phyloP scores from a whole-genome alignment of 2,329 filamentous ascomycete genomes.

The Sporothrix brasiliensis region DNA sequence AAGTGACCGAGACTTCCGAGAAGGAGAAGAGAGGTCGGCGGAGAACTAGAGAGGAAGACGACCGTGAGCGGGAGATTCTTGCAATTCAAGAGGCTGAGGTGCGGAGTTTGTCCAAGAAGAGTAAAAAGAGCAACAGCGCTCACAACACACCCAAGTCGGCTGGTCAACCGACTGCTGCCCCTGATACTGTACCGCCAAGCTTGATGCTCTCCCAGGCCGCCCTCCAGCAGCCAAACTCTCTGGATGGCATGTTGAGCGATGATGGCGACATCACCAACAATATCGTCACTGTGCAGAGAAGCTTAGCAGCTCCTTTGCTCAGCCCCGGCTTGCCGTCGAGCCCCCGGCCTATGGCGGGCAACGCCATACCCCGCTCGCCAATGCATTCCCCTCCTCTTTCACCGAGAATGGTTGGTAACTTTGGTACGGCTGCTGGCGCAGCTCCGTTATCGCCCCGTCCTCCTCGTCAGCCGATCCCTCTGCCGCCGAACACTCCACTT shows the following conservation, averaged over 20 bases:
- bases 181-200: slow-evolving; percentile 46
- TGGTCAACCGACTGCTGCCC: slow-evolving; percentile 40
- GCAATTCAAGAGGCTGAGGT: slow-evolving; percentile 68
- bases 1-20: slow-evolving; percentile 64
- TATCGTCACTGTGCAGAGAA: slow-evolving; percentile 16
- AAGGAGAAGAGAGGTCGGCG: slow-evolving; percentile 70
- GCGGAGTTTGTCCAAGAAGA: slow-evolving; percentile 74
- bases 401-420: slow-evolving; percentile 53
- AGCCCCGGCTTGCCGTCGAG: slow-evolving; percentile 65
- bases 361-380: slow-evolving; percentile 52
- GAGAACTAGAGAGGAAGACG: slow-evolving; percentile 86
- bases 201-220: slow-evolving; percentile 44
- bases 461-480: slow-evolving; percentile 71
- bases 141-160: slow-evolving; percentile 52
- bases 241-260: slow-evolving; percentile 56
- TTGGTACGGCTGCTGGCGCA: slow-evolving; percentile 32
- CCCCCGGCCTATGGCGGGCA: slow-evolving; percentile 58
- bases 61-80: slow-evolving; percentile 72
- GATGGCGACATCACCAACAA: slow-evolving; percentile 36
- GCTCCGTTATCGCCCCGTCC: slow-evolving; percentile 67
- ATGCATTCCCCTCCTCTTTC: slow-evolving; percentile 70
- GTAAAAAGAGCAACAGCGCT: slow-evolving; percentile 58
- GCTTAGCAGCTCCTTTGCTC: slow-evolving; percentile 50
- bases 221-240: slow-evolving; percentile 51
- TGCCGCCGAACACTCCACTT: slow-evolving; percentile 70